Percentiles rank a stretch among this genome's conserved stretches.
These are phyloP conservation scores for Aspergillus clavatus DNA, from an alignment of 2,329 filamentous ascomycete species.

Conservation along the genomic window DNA sequence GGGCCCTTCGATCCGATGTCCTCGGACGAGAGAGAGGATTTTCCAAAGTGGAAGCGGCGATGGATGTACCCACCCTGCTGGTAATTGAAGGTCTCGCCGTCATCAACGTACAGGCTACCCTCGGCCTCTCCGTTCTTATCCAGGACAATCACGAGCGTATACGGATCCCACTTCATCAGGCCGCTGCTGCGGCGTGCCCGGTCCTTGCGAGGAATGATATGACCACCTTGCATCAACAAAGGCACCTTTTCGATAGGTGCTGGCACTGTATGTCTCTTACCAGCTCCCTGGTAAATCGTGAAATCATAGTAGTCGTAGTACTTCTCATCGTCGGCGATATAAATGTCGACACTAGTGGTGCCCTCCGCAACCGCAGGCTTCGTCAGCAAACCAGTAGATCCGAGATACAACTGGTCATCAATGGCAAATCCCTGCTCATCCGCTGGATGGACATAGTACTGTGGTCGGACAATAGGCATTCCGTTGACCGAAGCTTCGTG, in stretches of 20 bases:
- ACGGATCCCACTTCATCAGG: slow-evolving; percentile 91
- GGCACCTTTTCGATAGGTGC: slow-evolving; percentile 84
- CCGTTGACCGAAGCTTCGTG: slow-evolving; percentile 79
- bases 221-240: slow-evolving; percentile 84
- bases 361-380: slow-evolving; percentile 84
- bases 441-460: slow-evolving; percentile 85
- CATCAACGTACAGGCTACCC: slow-evolving; percentile 84
- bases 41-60: slow-evolving; percentile 65
- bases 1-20: slow-evolving; percentile 59
- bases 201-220: slow-evolving; percentile 87
- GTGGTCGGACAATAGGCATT: slow-evolving; percentile 81
- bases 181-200: slow-evolving; percentile 77
- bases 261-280: slow-evolving; percentile 63
- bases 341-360: slow-evolving; percentile 68
- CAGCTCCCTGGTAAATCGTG: slow-evolving; percentile 65
- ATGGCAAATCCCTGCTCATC: slow-evolving; percentile 83
- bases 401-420: slow-evolving; percentile 91
- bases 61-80: slow-evolving; percentile 83
- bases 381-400: slow-evolving; percentile 79
- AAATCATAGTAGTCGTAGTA: slow-evolving; percentile 98
- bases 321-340: slow-evolving; percentile 79
- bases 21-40: slow-evolving; percentile 61
- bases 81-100: slow-evolving; percentile 89
- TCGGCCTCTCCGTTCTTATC: slow-evolving; percentile 65
- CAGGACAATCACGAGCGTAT: slow-evolving; percentile 79